A percentile compares a stretch with the other conserved stretches of the same genome.
phyloP scores from a whole-genome alignment of 1,139 yeast genomes.

The Candida pseudoviswanathii region DNA sequence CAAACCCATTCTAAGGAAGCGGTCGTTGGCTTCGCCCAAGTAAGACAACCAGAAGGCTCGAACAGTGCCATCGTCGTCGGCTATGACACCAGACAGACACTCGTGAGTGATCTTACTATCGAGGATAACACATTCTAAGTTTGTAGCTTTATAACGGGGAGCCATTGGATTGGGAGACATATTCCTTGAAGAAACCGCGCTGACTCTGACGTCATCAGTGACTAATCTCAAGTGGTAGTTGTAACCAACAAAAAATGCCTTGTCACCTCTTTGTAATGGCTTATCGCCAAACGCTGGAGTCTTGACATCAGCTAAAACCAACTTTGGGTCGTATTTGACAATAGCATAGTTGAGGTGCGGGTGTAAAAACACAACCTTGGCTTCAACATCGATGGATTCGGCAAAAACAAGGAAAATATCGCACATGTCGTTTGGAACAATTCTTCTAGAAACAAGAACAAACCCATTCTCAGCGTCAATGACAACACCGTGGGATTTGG shows the following conservation, averaged over 20 bases:
- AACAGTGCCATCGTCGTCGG: conserved; percentile 77
- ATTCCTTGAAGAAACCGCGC: conserved; percentile 74
- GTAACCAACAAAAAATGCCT: conserved; percentile 75
- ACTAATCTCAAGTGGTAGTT: conserved; percentile 71
- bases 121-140: conserved; percentile 73
- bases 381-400: conserved; percentile 82
- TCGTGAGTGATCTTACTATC: conserved; percentile 75
- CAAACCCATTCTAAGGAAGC: conserved; percentile 76
- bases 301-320: conserved; percentile 45
- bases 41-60: conserved; percentile 85
- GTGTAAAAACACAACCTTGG: conserved; percentile 78
- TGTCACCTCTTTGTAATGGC: conserved; percentile 75
- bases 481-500: conserved; percentile 74
- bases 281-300: conserved; percentile 63
- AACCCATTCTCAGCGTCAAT: conserved; percentile 80
- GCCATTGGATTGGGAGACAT: conserved; percentile 68
- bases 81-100: conserved; percentile 79
- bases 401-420: conserved; percentile 82
- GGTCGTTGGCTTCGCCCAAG: conserved; percentile 71
- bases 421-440: conserved; percentile 83
- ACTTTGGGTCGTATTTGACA: conserved; percentile 75
- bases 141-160: conserved; percentile 86
- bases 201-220: conserved; percentile 73
- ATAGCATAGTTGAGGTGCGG: conserved; percentile 89
- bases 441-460: conserved; percentile 74